A percentile compares a stretch with the other conserved stretches of the same genome.
Evolutionary conservation across 2,329 filamentous ascomycete genomes (phyloP).

Genomic region (Diaporthe sp.): DNA sequence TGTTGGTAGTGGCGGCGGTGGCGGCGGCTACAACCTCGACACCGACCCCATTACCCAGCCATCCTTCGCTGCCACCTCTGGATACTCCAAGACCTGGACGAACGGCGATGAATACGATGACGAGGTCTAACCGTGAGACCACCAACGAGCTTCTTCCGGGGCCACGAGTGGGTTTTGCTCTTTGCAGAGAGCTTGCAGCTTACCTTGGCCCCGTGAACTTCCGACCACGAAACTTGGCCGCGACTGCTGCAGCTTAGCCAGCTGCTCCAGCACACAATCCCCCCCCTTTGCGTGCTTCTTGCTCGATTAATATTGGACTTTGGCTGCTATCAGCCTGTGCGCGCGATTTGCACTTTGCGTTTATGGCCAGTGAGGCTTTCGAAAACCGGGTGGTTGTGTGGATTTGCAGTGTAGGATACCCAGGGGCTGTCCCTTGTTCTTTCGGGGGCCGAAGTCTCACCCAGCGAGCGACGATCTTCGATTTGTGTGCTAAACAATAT

Average conservation of each 20-base stretch:
- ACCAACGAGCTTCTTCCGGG: no score
- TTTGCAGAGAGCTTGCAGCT: not conserved
- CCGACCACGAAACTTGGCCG: not conserved
- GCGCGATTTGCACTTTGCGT: not conserved
- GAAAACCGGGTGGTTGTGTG: not conserved
- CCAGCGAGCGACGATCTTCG: not conserved
- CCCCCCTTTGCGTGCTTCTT: not conserved
- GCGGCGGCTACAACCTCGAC: not conserved
- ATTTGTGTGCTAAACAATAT: not conserved
- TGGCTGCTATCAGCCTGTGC: not conserved
- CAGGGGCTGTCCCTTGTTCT: not conserved
- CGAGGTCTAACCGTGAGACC: not conserved
- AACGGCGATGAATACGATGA: slow-evolving; percentile 1
- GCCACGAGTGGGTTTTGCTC: not conserved
- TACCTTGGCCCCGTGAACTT: not conserved
- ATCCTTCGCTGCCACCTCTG: not conserved
- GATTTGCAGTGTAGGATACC: slow-evolving; percentile 31
- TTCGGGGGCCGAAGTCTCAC: slow-evolving; percentile 3
- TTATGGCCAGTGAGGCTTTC: not conserved
- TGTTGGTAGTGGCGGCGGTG: not conserved
- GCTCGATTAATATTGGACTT: not conserved
- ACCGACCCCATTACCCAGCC: not conserved
- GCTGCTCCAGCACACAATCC: not conserved
- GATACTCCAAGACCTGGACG: not conserved
- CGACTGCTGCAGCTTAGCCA: not conserved